Conservation (phyloP, 2,329 filamentous ascomycete genomes). For the Diplocarpon rosae region DNA sequence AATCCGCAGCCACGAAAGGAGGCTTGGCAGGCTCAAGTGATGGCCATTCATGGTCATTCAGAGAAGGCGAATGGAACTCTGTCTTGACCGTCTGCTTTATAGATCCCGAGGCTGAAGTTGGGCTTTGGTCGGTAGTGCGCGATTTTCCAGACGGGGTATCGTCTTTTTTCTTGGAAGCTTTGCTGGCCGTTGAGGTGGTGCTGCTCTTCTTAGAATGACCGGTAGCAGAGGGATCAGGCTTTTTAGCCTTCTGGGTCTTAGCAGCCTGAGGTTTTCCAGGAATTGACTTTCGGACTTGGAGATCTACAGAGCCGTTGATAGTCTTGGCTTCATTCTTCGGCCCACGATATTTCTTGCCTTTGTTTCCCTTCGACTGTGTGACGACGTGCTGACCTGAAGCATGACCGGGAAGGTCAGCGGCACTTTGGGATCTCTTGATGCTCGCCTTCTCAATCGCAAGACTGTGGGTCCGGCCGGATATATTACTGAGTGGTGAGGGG, state of each 20-base stretch:
- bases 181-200: background rate
- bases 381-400: background rate
- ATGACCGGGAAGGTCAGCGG: background rate
- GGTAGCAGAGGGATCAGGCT: background rate
- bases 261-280: background rate
- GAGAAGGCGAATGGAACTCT: background rate
- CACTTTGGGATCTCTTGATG: background rate
- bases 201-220: slow-evolving; percentile 6
- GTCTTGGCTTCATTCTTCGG: background rate
- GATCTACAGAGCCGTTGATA: background rate
- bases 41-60: slow-evolving; percentile 14
- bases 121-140: background rate
- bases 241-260: background rate
- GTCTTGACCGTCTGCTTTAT: background rate
- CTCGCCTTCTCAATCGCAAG: background rate
- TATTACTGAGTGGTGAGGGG: slow-evolving; percentile 2
- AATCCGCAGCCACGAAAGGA: slow-evolving; percentile 11
- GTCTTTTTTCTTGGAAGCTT: slow-evolving; percentile 8
- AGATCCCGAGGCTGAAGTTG: background rate
- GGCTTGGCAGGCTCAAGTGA: slow-evolving; percentile 15
- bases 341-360: background rate
- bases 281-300: background rate
- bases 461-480: slow-evolving; percentile 10
- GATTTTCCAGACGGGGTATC: slow-evolving; percentile 6
- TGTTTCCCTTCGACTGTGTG: background rate